phyloP scores from a whole-genome alignment of 805 yeast genomes.

The Brettanomyces nanus region DNA sequence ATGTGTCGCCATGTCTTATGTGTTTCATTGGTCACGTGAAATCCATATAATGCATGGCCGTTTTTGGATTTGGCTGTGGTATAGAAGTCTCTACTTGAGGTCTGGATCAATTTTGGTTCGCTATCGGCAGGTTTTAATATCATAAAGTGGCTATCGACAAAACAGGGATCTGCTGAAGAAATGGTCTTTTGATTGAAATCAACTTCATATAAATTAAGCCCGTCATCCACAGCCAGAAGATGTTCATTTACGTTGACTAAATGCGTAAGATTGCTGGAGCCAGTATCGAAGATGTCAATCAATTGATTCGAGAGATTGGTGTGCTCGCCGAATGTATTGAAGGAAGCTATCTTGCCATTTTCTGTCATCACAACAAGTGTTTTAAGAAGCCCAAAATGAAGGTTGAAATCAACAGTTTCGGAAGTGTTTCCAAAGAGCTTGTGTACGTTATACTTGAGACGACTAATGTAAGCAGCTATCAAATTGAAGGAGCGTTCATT shows the following conservation, averaged over 20 bases:
- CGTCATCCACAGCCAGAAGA: neutral
- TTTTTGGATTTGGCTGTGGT: constrained; percentile 5
- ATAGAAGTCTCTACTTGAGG: constrained; percentile 10
- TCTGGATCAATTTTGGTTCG: constrained; percentile 9
- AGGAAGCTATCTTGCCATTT: constrained; percentile 34
- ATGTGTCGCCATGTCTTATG: constrained; percentile 15
- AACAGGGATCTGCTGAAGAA: neutral
- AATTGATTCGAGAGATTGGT: constrained; percentile 3
- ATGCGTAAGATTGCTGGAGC: constrained; percentile 3
- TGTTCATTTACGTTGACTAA: neutral
- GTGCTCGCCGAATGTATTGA: constrained; percentile 29
- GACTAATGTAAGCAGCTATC: constrained; percentile 24
- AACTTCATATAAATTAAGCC: neutral
- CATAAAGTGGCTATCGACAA: constrained; percentile 7
- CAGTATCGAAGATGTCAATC: constrained; percentile 29
- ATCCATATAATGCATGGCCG: constrained; percentile 11
- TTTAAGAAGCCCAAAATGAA: constrained; percentile 40
- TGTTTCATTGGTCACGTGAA: constrained; percentile 2
- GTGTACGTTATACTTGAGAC: constrained; percentile 24
- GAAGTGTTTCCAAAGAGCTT: constrained; percentile 11
- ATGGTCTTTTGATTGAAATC: constrained; percentile 2
- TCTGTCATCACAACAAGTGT: constrained; percentile 32
- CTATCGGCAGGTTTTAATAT: constrained; percentile 3
- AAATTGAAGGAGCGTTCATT: constrained; percentile 24
- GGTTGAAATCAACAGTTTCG: constrained; percentile 11